Evolutionary conservation across 345 rosid species (phyloP), one percentile per base, ranked within the genome.

Genomic region (Syzygium aromaticum): DNA sequence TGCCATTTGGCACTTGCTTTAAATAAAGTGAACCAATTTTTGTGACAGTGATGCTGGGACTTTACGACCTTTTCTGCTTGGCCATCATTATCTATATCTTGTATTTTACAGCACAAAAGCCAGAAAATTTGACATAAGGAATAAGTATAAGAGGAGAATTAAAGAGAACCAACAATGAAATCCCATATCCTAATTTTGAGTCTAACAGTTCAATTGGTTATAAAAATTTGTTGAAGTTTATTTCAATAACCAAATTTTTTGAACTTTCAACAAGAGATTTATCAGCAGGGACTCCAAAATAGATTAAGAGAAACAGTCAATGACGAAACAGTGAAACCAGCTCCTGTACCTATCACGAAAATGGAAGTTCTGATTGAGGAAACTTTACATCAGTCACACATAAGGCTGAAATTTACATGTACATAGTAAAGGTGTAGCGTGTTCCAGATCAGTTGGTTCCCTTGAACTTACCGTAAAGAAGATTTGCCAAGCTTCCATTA

Each of bases 401-500:
- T 73, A 40, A 73, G 82, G 82, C 82, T 21, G 82, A 73, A 73
- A 73, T 73, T 73, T 73, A 38, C 82, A 11, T 38, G 49, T 73
- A 33, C 49, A 33, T 10, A 9, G 82, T 49, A 73, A 73, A 73
- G 82, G 27, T 38, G 4, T 19, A 73, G 40, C 27, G 5, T 38
- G 82, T 73, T 73, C 82, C 82, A 38, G 82, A 38, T 84, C 64
- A 85, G 85, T 33, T 52, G 63, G 64, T 30, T 54, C 53, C 15
- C 67, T 19, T 78, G 77, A 90, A 89, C 99, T 93, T 89, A 94
- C 99, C 86, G 88, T 98, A 94, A 86, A 98, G 92, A 89, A 90
- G 94, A 92, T 93, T 94, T 89, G 93, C 96, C 91, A 96, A 90
- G 92, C 99, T 98, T 85, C 99, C 99, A 67, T 95, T 96, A 92